Conservation (phyloP, 352 stramenopile species). For the Bremia lactucae region DNA sequence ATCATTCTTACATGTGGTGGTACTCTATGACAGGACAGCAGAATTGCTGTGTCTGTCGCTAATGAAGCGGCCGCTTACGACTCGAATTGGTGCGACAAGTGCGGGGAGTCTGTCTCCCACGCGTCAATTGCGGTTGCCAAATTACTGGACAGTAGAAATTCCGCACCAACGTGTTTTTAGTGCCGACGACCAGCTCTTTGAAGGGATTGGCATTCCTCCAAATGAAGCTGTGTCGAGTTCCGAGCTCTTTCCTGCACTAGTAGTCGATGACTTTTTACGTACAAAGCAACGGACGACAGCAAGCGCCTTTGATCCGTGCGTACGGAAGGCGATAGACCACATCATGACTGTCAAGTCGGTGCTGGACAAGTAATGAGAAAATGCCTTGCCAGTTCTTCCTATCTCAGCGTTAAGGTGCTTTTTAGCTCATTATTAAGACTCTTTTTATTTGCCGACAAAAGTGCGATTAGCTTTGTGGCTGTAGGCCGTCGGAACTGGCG, state of each 20-base stretch:
- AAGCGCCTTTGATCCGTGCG: constrained; percentile 39
- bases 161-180: constrained; percentile 66
- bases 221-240: constrained; percentile 29
- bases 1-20: no score
- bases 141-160: constrained; percentile 77
- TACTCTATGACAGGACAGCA: constrained; percentile 36
- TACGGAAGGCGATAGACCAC: constrained; percentile 58
- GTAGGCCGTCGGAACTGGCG: constrained; percentile 3
- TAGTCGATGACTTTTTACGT: constrained; percentile 6
- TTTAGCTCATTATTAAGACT: constrained; percentile 27
- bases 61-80: constrained; percentile 50
- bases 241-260: constrained; percentile 10
- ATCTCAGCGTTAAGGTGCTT: constrained; percentile 16
- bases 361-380: constrained; percentile 1
- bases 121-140: constrained; percentile 56
- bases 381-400: background rate
- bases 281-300: constrained; percentile 3
- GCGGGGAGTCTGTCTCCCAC: constrained; percentile 56
- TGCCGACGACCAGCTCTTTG: constrained; percentile 43
- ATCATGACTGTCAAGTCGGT: constrained; percentile 45
- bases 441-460: no score
- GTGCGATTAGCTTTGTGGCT: constrained; percentile 9
- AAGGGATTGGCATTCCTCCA: constrained; percentile 51
- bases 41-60: constrained; percentile 62
- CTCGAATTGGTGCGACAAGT: constrained; percentile 41